phyloP scores from a whole-genome alignment of 257 asterid genomes.

The Paulownia fortunei region DNA sequence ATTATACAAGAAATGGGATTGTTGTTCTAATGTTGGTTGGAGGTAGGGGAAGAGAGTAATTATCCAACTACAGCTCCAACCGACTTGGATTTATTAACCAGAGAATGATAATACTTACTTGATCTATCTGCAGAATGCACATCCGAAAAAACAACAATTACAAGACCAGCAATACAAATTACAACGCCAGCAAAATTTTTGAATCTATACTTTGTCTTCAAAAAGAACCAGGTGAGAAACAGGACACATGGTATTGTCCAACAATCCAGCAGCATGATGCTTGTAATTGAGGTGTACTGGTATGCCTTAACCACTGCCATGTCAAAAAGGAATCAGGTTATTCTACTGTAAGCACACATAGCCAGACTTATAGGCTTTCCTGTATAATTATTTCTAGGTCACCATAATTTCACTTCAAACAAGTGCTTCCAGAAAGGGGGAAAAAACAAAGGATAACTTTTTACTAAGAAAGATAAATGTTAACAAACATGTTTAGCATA shows the following conservation, averaged over 20 bases:
- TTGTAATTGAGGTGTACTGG: slow-evolving; percentile 93
- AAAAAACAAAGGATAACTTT: not conserved
- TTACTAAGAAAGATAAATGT: not conserved
- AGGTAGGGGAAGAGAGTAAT: not conserved
- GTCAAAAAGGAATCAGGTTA: slow-evolving; percentile 7
- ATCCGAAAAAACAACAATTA: slow-evolving; percentile 79
- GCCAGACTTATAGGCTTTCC: not conserved
- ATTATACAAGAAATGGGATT: not conserved
- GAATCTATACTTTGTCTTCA: slow-evolving; percentile 79
- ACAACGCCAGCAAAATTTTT: slow-evolving; percentile 66
- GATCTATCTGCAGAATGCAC: slow-evolving; percentile 84
- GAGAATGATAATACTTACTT: slow-evolving; percentile 48
- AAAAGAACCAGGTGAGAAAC: slow-evolving; percentile 78
- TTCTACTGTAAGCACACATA: not conserved
- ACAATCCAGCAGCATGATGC: slow-evolving; percentile 96
- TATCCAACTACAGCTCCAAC: not conserved
- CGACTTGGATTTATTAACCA: not conserved
- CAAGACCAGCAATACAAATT: slow-evolving; percentile 82
- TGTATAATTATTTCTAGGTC: not conserved
- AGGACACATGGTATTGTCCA: slow-evolving; percentile 97
- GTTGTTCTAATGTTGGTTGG: not conserved
- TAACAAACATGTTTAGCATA: not conserved
- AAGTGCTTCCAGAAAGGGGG: slow-evolving; percentile 15
- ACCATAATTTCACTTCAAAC: not conserved
- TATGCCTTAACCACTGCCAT: slow-evolving; percentile 92